Conservation (phyloP, 805 yeast genomes). For the Sugiyamaella chiloensis region DNA sequence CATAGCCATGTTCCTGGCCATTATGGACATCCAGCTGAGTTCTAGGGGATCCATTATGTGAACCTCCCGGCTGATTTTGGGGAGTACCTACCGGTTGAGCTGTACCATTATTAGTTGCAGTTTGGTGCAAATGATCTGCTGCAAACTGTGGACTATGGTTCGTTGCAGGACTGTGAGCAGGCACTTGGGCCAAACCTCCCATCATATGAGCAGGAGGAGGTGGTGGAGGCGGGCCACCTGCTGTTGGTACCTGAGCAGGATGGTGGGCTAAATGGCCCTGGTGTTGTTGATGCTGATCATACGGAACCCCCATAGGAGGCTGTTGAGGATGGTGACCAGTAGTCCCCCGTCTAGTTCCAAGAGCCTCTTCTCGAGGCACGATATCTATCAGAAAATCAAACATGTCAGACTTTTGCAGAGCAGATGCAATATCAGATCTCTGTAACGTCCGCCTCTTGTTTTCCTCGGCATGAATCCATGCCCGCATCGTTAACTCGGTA, state of each 20-base stretch:
- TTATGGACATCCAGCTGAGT: neutral
- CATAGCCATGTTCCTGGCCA: constrained; percentile 2
- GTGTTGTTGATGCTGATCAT: neutral
- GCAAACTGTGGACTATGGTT: constrained; percentile 1
- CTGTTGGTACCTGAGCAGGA: neutral
- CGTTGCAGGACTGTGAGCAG: neutral
- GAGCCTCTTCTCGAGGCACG: constrained; percentile 84
- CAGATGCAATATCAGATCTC: constrained; percentile 91
- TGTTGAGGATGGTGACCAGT: constrained; percentile 1
- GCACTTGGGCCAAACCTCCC: neutral
- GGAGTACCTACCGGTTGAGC: neutral
- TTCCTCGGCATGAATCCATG: constrained; percentile 98
- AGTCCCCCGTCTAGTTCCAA: neutral
- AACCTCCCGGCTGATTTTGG: neutral
- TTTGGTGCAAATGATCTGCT: neutral
- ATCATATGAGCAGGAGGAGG: neutral
- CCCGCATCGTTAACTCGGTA: constrained; percentile 96
- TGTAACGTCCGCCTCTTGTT: constrained; percentile 92
- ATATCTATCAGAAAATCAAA: constrained; percentile 95
- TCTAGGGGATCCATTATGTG: neutral
- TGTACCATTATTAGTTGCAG: neutral
- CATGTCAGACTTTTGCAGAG: constrained; percentile 92
- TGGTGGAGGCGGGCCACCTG: neutral
- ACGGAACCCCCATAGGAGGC: neutral
- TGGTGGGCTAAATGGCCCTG: neutral